Conservation (phyloP, 2,329 filamentous ascomycete genomes). For the Cladosporium cucumerinum region DNA sequence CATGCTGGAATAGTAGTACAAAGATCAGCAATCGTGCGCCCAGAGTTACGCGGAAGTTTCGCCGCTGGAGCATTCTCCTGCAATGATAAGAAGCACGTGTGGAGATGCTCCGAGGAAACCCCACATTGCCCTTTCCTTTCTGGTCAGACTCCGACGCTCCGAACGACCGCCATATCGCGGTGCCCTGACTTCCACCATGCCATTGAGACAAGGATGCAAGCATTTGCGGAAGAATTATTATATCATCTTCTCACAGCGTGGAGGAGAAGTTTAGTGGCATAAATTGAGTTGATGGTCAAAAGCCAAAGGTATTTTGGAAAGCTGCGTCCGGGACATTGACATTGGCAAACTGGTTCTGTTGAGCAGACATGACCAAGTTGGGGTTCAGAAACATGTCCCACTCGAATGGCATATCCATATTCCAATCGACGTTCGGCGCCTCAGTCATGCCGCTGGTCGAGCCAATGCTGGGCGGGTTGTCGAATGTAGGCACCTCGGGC, state of each 20-base stretch:
- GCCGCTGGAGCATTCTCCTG: constrained; percentile 1
- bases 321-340: constrained; percentile 8
- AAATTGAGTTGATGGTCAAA: constrained; percentile 1
- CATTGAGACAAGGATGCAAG: not conserved
- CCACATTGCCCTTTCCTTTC: not conserved
- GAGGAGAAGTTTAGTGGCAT: not conserved
- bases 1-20: not conserved
- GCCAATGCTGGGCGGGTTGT: constrained; percentile 30
- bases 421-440: constrained; percentile 33
- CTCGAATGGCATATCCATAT: constrained; percentile 33
- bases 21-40: constrained; percentile 10
- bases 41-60: not conserved
- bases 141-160: not conserved
- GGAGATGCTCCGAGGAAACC: not conserved
- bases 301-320: constrained; percentile 14
- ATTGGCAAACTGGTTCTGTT: constrained; percentile 21
- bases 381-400: constrained; percentile 37
- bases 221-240: not conserved
- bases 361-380: constrained; percentile 31
- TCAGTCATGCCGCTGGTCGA: constrained; percentile 28
- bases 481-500: constrained; percentile 27
- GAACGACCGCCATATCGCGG: not conserved
- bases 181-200: not conserved
- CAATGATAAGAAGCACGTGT: constrained; percentile 10
- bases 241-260: not conserved